phyloP scores from a whole-genome alignment of 1,139 yeast species.

The Pichia sp. region DNA sequence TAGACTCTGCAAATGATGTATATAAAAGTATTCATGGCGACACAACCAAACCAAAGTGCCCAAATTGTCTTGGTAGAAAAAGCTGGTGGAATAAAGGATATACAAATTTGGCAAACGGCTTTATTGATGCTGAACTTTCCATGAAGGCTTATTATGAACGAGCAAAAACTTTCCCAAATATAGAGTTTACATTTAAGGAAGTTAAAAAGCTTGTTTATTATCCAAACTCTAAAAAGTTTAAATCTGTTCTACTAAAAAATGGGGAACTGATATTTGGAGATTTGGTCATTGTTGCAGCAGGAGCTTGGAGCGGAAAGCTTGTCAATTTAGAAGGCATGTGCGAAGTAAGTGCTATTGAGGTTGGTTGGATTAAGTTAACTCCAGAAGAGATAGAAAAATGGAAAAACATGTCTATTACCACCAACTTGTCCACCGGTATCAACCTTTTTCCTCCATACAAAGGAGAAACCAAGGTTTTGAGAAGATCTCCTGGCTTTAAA shows the following conservation, averaged over 20 bases:
- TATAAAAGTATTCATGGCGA: conserved; percentile 22
- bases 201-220: conserved; percentile 17
- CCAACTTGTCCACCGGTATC: conserved; percentile 26
- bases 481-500: conserved; percentile 26
- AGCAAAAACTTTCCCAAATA: conserved; percentile 16
- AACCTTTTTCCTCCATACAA: conserved; percentile 27
- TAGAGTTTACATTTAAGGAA: conserved; percentile 21
- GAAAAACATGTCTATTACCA: conserved; percentile 25
- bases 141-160: conserved; percentile 25
- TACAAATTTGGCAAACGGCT: conserved; percentile 24
- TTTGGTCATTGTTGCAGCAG: conserved; percentile 28
- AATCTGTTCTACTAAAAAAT: conserved; percentile 19
- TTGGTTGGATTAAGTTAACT: conserved; percentile 25
- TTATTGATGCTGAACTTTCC: conserved; percentile 21
- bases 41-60: conserved; percentile 4
- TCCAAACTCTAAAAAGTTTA: conserved; percentile 15
- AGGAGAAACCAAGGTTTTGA: conserved; percentile 24
- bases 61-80: conserved; percentile 10
- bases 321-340: conserved; percentile 23
- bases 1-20: conserved; percentile 19
- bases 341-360: conserved; percentile 25
- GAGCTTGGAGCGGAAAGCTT: conserved; percentile 31
- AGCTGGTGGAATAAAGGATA: conserved; percentile 24
- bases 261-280: conserved; percentile 19
- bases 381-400: conserved; percentile 23